Conservation (phyloP, 2,329 filamentous ascomycete species). For the Diaporthe eres region DNA sequence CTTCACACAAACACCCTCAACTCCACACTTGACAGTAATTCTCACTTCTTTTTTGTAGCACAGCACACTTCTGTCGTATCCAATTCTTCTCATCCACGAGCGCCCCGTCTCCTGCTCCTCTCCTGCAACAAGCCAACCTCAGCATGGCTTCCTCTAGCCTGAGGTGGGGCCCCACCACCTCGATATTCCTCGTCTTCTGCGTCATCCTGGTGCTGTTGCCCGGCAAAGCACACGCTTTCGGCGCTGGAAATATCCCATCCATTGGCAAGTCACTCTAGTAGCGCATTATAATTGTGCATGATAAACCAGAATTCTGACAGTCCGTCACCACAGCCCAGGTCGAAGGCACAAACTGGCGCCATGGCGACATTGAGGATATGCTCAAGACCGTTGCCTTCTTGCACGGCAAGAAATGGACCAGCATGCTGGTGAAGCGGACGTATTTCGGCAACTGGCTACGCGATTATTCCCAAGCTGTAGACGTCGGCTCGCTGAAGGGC, state of each 20-base stretch:
- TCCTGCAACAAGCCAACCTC: slow-evolving; percentile 10
- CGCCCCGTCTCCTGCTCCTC: background rate
- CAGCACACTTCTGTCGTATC: background rate
- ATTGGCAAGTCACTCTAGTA: slow-evolving; percentile 55
- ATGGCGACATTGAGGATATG: slow-evolving; percentile 71
- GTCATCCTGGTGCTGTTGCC: slow-evolving; percentile 71
- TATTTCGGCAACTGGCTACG: slow-evolving; percentile 92
- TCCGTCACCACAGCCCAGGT: slow-evolving; percentile 58
- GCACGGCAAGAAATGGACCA: slow-evolving; percentile 87
- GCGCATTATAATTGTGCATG: background rate
- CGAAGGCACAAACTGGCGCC: slow-evolving; percentile 78
- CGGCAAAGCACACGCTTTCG: slow-evolving; percentile 72
- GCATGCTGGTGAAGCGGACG: slow-evolving; percentile 81
- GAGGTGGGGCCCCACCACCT: slow-evolving; percentile 61
- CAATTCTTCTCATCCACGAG: background rate
- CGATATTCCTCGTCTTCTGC: slow-evolving; percentile 63
- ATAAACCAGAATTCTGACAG: background rate
- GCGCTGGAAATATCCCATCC: slow-evolving; percentile 80
- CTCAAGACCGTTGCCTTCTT: slow-evolving; percentile 83
- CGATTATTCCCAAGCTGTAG: slow-evolving; percentile 88
- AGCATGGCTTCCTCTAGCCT: slow-evolving; percentile 63
- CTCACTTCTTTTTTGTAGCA: background rate
- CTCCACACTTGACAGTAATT: background rate
- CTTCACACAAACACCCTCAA: background rate
- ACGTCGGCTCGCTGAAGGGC: slow-evolving; percentile 84